Conservation (phyloP, 331 rosid genomes). For the Ulmus americana region DNA sequence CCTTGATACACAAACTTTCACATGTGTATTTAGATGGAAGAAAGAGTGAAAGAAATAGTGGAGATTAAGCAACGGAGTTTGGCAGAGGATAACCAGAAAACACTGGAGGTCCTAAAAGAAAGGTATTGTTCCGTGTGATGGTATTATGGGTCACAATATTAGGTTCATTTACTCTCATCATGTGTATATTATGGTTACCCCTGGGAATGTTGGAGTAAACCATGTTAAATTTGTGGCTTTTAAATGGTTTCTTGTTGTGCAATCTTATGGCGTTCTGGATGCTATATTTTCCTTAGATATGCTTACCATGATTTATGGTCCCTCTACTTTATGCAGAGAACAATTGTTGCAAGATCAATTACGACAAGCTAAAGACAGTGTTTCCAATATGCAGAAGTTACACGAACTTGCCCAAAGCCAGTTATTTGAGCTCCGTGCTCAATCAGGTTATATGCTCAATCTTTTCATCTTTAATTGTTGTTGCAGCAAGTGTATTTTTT, state of each 20-base stretch:
- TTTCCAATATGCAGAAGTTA: slow-evolving; percentile 86
- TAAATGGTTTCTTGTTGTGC: background rate
- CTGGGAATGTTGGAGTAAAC: background rate
- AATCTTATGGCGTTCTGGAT: background rate
- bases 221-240: background rate
- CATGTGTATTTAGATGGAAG: slow-evolving; percentile 76
- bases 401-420: slow-evolving; percentile 97
- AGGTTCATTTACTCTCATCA: background rate
- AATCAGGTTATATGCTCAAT: slow-evolving; percentile 58
- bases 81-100: slow-evolving; percentile 96
- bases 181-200: background rate
- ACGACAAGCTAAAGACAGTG: slow-evolving; percentile 88
- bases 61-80: slow-evolving; percentile 92
- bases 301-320: slow-evolving; percentile 21
- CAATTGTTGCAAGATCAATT: slow-evolving; percentile 84
- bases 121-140: slow-evolving; percentile 40
- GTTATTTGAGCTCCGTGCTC: slow-evolving; percentile 89
- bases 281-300: slow-evolving; percentile 10
- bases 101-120: slow-evolving; percentile 77
- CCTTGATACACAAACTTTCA: slow-evolving; percentile 16
- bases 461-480: slow-evolving; percentile 1
- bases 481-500: background rate
- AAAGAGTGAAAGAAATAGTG: slow-evolving; percentile 87
- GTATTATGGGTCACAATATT: background rate
- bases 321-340: slow-evolving; percentile 54